These are phyloP conservation scores for Exophiala phaeomuriformis DNA, from an alignment of 2,329 filamentous ascomycete species.

Conservation along the genomic window DNA sequence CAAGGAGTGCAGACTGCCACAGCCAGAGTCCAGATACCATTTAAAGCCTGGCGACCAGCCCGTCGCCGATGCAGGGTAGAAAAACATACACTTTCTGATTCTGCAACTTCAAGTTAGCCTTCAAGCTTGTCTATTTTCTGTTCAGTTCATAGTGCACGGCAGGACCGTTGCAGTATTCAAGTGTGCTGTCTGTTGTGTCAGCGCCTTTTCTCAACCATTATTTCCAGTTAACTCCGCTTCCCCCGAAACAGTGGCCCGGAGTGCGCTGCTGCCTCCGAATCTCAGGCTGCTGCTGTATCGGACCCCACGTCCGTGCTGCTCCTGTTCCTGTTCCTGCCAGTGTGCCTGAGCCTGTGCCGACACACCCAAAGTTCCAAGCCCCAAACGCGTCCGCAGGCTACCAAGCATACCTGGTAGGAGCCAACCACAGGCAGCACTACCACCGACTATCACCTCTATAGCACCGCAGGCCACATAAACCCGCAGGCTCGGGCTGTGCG, in stretches of 20 bases:
- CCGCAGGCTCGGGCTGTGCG: too few relatives aligned
- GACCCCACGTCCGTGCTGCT: background rate
- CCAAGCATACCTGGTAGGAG: background rate
- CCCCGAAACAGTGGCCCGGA: background rate
- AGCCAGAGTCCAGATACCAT: background rate
- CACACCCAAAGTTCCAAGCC: background rate
- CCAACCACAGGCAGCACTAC: background rate
- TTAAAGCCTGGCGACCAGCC: background rate
- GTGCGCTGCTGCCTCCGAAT: too few relatives aligned
- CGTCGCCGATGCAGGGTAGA: background rate
- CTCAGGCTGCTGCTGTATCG: background rate
- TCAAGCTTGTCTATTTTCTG: background rate
- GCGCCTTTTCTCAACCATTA: too few relatives aligned
- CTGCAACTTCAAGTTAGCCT: background rate
- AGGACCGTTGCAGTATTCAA: too few relatives aligned
- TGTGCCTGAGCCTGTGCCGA: background rate
- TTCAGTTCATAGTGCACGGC: too few relatives aligned
- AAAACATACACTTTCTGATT: background rate
- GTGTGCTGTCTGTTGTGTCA: too few relatives aligned
- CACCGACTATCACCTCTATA: background rate
- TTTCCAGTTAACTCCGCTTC: background rate
- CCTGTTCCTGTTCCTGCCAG: background rate
- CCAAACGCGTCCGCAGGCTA: too few relatives aligned
- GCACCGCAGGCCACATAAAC: too few relatives aligned
- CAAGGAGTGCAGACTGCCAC: background rate